Evolutionary conservation across 2,329 filamentous ascomycete species (phyloP).

Genomic region (Thyridium curvatum): DNA sequence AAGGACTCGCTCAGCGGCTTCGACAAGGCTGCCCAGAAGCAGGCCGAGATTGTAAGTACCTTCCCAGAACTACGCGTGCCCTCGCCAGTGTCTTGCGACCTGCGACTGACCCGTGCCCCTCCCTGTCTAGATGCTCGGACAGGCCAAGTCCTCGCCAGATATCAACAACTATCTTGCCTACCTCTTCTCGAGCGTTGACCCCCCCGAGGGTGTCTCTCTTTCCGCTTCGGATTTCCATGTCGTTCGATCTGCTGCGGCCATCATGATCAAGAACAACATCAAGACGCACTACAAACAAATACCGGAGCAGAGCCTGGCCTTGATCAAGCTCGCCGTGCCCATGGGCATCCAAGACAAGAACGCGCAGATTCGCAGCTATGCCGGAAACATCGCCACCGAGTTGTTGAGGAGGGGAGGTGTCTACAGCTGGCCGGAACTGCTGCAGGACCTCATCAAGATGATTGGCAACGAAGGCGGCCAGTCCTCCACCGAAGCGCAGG

Average conservation of each 20-base stretch:
- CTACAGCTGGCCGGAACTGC: conserved; percentile 82
- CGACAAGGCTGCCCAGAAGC: conserved; percentile 74
- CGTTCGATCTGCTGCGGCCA: conserved; percentile 78
- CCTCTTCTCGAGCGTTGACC: conserved; percentile 68
- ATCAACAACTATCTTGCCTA: conserved; percentile 97
- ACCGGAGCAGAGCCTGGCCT: conserved; percentile 62
- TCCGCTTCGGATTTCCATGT: conserved; percentile 60
- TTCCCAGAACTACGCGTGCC: conserved; percentile 3
- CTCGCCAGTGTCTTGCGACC: conserved; percentile 6
- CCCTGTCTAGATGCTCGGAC: conserved; percentile 71
- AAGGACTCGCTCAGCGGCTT: conserved; percentile 87
- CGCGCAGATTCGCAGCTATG: conserved; percentile 77
- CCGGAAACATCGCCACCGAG: conserved; percentile 92
- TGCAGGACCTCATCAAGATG: conserved; percentile 75
- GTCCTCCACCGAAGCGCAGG: conserved; percentile 66
- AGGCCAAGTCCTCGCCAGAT: conserved; percentile 83
- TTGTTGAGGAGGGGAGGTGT: conserved; percentile 79
- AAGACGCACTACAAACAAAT: conserved; percentile 70
- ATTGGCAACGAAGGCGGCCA: conserved; percentile 68
- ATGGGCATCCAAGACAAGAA: conserved; percentile 75
- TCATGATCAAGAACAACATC: conserved; percentile 96
- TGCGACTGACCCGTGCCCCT: conserved; percentile 17
- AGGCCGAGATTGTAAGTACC: conserved; percentile 74
- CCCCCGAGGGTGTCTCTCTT: conserved; percentile 54
- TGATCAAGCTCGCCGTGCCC: conserved; percentile 76